These are phyloP conservation scores for Aspergillus chevalieri DNA, from an alignment of 2,329 filamentous ascomycete genomes.

Conservation along the genomic window DNA sequence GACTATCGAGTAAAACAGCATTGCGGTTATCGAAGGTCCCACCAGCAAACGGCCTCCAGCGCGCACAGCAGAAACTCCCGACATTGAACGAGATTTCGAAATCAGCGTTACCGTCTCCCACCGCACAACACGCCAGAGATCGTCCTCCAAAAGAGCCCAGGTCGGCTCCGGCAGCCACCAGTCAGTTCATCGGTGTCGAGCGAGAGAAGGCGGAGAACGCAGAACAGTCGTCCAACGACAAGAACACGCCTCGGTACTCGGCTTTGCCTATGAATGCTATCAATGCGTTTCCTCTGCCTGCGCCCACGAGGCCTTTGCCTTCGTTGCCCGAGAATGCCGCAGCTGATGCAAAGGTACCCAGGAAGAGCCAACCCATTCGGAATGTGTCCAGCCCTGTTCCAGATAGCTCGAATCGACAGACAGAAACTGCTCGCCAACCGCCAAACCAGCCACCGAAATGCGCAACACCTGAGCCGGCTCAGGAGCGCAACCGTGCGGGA, in stretches of 20 bases:
- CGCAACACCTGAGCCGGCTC: neutral
- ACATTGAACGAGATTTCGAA: neutral
- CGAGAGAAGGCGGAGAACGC: neutral
- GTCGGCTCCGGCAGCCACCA: neutral
- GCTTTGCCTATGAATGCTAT: conserved; percentile 23
- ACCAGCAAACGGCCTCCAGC: conserved; percentile 6
- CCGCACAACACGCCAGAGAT: neutral
- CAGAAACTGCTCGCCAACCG: neutral
- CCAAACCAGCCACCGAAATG: too few relatives aligned
- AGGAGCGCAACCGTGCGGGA: conserved; percentile 15
- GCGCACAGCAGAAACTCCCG: neutral
- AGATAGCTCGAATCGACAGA: neutral
- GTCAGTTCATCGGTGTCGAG: neutral
- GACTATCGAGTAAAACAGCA: conserved; percentile 23
- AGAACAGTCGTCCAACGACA: neutral
- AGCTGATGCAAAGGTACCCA: neutral
- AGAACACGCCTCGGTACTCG: conserved; percentile 12
- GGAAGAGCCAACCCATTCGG: neutral
- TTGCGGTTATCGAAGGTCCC: conserved; percentile 17
- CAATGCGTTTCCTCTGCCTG: conserved; percentile 30
- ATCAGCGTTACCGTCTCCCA: neutral
- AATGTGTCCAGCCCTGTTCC: neutral
- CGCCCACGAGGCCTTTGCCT: conserved; percentile 29
- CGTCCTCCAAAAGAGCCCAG: neutral
- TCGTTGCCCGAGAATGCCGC: conserved; percentile 19